Base-by-base conservation (phyloP, 257 asterid genomes). In the Eustoma russellianum region DNA sequence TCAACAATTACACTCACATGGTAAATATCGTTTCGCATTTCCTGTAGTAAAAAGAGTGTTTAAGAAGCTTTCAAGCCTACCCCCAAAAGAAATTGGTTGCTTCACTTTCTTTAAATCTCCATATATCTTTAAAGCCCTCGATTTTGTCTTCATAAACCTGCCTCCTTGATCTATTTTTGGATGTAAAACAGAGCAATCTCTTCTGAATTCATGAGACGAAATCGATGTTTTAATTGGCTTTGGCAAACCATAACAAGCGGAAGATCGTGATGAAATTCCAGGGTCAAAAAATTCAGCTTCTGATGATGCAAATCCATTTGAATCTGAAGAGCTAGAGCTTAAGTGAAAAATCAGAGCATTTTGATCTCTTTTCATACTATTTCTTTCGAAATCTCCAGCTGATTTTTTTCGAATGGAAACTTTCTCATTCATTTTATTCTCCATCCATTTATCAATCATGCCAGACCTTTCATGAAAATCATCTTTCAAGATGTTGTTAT, bases 391-490 rank as follows among this genome's bases (percentile, higher is more conserved):
- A 70, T 83, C 92, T 0, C 73, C 76, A 6, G 19, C 65, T 19
- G 88, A 79, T 56, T 76, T 80, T 52, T 88, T 60, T 41, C 93
- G 55, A 0, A 62, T 13, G 1, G 14, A 24, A 0, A 52, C 75
- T 44, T 76, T 76, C 13, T 73, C 81, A 46, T 50, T 63, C 7
- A 33, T 75, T 69, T 79, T 83, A 66, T 88, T 78, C 73, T 82
- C 92, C 94, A 82, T 86, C 96, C 96, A 91, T 46, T 82, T 84
- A 80, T 91, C 96, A 45, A 86, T 80, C 86, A 83, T 74, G 65
- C 88, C 74, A 10, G 81, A 80, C 33, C 95, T 76, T 53, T 67
- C 85, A 18, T 83, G 77, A 62, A 73, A 78, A 59, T 70, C 77
- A n/a, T 78, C 93, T 17, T 40, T 46, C 46, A 58, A 70, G 55